Conservation (phyloP, 495 filamentous ascomycete genomes). For the Podospora australis region DNA sequence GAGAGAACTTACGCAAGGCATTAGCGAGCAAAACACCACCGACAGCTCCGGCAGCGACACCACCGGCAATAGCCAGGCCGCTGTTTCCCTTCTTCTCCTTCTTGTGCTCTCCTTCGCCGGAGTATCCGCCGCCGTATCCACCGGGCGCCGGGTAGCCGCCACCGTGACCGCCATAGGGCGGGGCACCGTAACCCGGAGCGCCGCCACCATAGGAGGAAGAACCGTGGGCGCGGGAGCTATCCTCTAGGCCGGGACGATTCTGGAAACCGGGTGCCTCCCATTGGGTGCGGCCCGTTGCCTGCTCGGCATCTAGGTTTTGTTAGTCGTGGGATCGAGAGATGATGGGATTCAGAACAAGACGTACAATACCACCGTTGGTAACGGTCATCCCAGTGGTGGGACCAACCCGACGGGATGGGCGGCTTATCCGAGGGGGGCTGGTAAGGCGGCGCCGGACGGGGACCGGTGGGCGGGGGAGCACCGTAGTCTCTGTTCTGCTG, state of each 20-base stretch:
- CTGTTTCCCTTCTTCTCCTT: slow-evolving; percentile 33
- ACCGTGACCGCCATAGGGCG: not conserved
- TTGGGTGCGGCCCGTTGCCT: slow-evolving; percentile 51
- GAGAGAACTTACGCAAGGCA: slow-evolving; percentile 41
- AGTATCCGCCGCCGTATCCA: slow-evolving; percentile 14
- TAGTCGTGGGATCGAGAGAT: not conserved
- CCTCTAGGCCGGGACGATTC: slow-evolving; percentile 9
- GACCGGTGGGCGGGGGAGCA: slow-evolving; percentile 5
- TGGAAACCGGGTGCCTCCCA: slow-evolving; percentile 49
- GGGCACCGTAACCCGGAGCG: not conserved
- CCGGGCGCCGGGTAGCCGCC: slow-evolving; percentile 6
- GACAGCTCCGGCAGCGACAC: slow-evolving; percentile 49
- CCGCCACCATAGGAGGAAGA: slow-evolving; percentile 7
- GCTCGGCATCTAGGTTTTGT: slow-evolving; percentile 37
- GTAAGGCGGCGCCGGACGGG: slow-evolving; percentile 33
- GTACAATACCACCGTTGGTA: slow-evolving; percentile 51
- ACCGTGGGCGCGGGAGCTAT: slow-evolving; percentile 7
- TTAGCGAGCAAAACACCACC: slow-evolving; percentile 52
- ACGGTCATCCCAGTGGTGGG: slow-evolving; percentile 51
- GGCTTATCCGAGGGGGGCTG: slow-evolving; percentile 41
- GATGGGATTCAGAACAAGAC: not conserved
- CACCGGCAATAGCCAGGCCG: slow-evolving; percentile 45
- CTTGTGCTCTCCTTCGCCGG: slow-evolving; percentile 32
- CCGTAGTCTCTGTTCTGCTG: slow-evolving; percentile 1
- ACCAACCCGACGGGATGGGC: slow-evolving; percentile 54